Evolutionary conservation across 2,329 filamentous ascomycete genomes (phyloP).

Genomic region (Aspergillus persii): DNA sequence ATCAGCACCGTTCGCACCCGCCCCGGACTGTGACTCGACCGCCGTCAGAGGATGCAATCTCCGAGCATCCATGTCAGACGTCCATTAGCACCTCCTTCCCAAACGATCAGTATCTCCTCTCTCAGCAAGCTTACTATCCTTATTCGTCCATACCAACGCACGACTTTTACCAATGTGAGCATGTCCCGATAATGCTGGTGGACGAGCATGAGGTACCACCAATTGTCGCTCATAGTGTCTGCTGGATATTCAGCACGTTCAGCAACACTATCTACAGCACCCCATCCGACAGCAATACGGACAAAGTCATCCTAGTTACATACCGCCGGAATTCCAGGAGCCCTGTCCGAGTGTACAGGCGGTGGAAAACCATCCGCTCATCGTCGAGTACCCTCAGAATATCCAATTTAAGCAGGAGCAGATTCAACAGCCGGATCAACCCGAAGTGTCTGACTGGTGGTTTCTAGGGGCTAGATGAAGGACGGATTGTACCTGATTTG

Average conservation of each 20-base stretch:
- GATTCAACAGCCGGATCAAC: slow-evolving; percentile 34
- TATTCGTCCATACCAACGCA: slow-evolving; percentile 33
- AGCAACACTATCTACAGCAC: slow-evolving; percentile 35
- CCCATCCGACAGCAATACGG: slow-evolving; percentile 35
- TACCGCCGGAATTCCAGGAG: slow-evolving; percentile 32
- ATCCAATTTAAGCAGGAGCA: slow-evolving; percentile 34
- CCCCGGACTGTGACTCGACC: slow-evolving; percentile 33
- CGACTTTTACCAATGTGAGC: slow-evolving; percentile 37
- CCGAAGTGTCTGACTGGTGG: slow-evolving; percentile 41
- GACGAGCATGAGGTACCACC: slow-evolving; percentile 29
- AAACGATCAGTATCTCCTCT: slow-evolving; percentile 35
- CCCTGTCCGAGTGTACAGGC: slow-evolving; percentile 30
- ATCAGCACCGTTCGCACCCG: slow-evolving; percentile 40
- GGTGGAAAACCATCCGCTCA: slow-evolving; percentile 29
- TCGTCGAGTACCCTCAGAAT: slow-evolving; percentile 33
- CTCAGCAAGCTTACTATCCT: slow-evolving; percentile 36
- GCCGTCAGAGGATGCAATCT: slow-evolving; percentile 36
- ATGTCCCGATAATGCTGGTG: slow-evolving; percentile 32
- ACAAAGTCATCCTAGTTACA: slow-evolving; percentile 28
- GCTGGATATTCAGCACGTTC: slow-evolving; percentile 27
- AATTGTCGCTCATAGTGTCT: slow-evolving; percentile 32
- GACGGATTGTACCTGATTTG: background rate
- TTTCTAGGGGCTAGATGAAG: slow-evolving; percentile 38
- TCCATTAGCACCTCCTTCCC: slow-evolving; percentile 30
- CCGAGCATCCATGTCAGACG: slow-evolving; percentile 36